Evolutionary conservation across 768 basidiomycete species (phyloP), one percentile per base, ranked within the genome.

Genomic region (Collybia sordida): DNA sequence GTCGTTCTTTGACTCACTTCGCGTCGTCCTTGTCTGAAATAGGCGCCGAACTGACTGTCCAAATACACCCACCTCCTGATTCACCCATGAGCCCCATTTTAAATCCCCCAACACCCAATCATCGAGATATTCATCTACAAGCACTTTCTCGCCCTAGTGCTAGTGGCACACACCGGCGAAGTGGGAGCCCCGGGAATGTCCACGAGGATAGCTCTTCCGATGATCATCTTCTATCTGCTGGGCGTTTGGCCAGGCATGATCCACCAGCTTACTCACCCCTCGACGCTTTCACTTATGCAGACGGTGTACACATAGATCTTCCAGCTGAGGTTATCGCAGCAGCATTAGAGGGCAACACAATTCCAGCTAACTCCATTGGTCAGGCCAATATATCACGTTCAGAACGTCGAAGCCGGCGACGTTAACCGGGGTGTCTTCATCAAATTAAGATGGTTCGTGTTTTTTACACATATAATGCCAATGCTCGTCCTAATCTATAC

Each of bases 321-420:
- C 94, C 94, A 21, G 91, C 93, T 27, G 94, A 97, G 58, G 81
- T 96, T 50, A 93, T 97, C 58, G 81, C 90, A 19, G 90, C 91
- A 41, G 92, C 93, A 6, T 69, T 97, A 58, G 94, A 93, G 68
- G 87, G 87, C 6, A 77, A 74, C 38, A 65, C 79, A 14, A 71
- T 89, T 27, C 87, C 89, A n/a, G 58, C 76, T 7, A 79, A 73
- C 51, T 70, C 80, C 3, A 71, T 87, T 31, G 81, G 82, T 6
- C 79, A 79, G 57, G 71, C 72, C 8, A 70, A 70, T 53, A 24
- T 54, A n/a, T 70, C 72, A 25, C 70, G 76, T 41, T 74, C 80
- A 31, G 82, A 82, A 52, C 74, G 87, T 64, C 81, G 81, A 51
- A 76, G 74, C 54, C 72, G 80, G 65, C 73, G 85, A 65, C 75